phyloP scores from a whole-genome alignment of 2,329 filamentous ascomycete genomes.

The Ascochyta clinopodiicola region DNA sequence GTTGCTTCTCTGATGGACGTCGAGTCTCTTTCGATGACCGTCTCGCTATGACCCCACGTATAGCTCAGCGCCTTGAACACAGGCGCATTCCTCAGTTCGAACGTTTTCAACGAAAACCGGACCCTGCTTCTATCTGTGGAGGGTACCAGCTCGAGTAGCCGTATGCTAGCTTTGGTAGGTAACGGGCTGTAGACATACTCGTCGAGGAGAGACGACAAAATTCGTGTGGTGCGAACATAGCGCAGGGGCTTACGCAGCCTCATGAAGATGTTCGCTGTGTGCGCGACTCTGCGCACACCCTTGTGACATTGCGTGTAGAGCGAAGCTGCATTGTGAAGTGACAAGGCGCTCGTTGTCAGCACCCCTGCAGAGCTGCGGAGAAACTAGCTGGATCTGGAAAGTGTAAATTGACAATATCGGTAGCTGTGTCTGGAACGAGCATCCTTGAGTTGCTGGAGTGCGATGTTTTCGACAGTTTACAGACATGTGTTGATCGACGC shows the following conservation, averaged over 20 bases:
- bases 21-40: conserved; percentile 6
- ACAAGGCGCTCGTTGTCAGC: background rate
- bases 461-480: background rate
- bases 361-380: background rate
- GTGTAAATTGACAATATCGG: background rate
- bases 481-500: background rate
- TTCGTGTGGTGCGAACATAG: conserved; percentile 21
- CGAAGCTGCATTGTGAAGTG: background rate
- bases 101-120: conserved; percentile 15
- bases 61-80: conserved; percentile 27
- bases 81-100: background rate
- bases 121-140: conserved; percentile 17
- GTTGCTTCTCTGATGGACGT: background rate
- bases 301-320: background rate
- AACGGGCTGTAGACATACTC: conserved; percentile 29
- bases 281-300: background rate
- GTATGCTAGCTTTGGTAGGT: conserved; percentile 29
- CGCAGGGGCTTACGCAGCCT: conserved; percentile 26
- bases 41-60: conserved; percentile 26
- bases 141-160: conserved; percentile 29
- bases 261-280: conserved; percentile 15
- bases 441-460: background rate
- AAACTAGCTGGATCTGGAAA: conserved; percentile 3
- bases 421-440: background rate
- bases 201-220: conserved; percentile 22